Conservation (phyloP, 805 yeast genomes). For the Saccharomyces kudriavzevii region DNA sequence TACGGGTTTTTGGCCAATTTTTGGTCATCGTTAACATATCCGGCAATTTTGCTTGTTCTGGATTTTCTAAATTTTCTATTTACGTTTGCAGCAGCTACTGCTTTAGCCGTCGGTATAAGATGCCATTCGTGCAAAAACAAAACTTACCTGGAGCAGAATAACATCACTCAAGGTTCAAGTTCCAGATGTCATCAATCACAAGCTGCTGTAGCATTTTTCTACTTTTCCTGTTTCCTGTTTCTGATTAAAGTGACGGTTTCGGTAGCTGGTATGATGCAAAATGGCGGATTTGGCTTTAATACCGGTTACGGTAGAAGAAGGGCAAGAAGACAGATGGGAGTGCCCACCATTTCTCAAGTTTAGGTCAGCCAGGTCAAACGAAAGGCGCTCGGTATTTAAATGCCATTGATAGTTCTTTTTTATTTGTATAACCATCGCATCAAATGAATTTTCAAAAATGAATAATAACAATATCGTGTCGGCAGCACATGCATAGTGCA, state of each 20-base stretch:
- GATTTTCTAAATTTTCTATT: slow-evolving; percentile 88
- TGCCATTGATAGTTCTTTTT: neutral
- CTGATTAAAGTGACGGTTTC: slow-evolving; percentile 45
- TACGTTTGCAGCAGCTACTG: slow-evolving; percentile 91
- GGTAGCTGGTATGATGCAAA: slow-evolving; percentile 10
- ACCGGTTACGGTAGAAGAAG: slow-evolving; percentile 29
- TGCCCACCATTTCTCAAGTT: slow-evolving; percentile 86
- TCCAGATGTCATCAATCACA: slow-evolving; percentile 95
- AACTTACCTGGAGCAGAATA: slow-evolving; percentile 55
- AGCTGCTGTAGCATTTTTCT: slow-evolving; percentile 73
- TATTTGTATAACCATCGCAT: neutral
- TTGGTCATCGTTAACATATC: slow-evolving; percentile 71
- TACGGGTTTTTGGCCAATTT: slow-evolving; percentile 76
- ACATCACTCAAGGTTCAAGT: slow-evolving; percentile 61
- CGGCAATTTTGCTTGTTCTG: slow-evolving; percentile 59
- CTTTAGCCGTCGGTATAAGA: slow-evolving; percentile 84
- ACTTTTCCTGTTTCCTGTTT: slow-evolving; percentile 73
- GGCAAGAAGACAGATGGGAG: slow-evolving; percentile 61
- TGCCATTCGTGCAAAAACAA: slow-evolving; percentile 76
- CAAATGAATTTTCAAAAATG: neutral
- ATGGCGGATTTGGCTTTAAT: slow-evolving; percentile 21
- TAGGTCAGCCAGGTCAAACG: slow-evolving; percentile 29
- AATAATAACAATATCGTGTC: neutral
- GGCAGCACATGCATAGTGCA: neutral
- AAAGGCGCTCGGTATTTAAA: neutral